Percentiles rank a stretch among this genome's conserved stretches.
Evolutionary conservation across 2,329 filamentous ascomycete species (phyloP).

Genomic region (Trichoderma cornu-damae): DNA sequence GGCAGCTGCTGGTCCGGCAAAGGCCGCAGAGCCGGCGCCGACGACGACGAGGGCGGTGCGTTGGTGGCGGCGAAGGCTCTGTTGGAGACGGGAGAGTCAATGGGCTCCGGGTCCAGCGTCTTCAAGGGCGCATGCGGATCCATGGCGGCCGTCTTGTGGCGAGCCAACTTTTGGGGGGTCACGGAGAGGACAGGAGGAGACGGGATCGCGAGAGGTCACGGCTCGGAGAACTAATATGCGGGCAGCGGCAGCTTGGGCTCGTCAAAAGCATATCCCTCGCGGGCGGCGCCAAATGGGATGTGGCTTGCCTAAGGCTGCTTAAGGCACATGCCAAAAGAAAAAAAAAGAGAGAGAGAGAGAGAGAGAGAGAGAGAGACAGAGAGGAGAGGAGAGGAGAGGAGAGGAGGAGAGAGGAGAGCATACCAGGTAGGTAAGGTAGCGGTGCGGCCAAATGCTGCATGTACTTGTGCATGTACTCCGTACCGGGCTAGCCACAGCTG

Average conservation of each 20-base stretch:
- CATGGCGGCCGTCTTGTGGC: slow-evolving; percentile 11
- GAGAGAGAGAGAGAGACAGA: too few relatives aligned
- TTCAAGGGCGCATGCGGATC: slow-evolving; percentile 14
- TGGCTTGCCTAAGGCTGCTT: too few relatives aligned
- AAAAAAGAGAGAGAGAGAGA: too few relatives aligned
- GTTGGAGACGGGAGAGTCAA: slow-evolving; percentile 9
- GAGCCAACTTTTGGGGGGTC: background rate
- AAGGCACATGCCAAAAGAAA: too few relatives aligned
- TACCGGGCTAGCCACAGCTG: background rate
- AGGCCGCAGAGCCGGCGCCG: slow-evolving; percentile 22
- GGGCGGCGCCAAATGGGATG: slow-evolving; percentile 9
- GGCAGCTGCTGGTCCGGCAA: slow-evolving; percentile 23
- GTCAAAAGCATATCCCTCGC: background rate
- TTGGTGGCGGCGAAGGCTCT: slow-evolving; percentile 1
- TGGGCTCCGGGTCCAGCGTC: slow-evolving; percentile 11
- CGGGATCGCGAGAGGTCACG: background rate
- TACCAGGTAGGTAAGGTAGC: too few relatives aligned
- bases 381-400: too few relatives aligned
- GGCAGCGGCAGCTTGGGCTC: background rate
- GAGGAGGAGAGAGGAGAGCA: too few relatives aligned
- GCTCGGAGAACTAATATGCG: background rate
- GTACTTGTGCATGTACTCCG: background rate
- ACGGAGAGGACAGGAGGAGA: background rate
- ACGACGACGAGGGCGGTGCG: background rate
- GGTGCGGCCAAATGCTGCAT: too few relatives aligned